Evolutionary conservation across 1,284 basidiomycete species (phyloP).

Genomic region (Tetrapyrgos nigripes): DNA sequence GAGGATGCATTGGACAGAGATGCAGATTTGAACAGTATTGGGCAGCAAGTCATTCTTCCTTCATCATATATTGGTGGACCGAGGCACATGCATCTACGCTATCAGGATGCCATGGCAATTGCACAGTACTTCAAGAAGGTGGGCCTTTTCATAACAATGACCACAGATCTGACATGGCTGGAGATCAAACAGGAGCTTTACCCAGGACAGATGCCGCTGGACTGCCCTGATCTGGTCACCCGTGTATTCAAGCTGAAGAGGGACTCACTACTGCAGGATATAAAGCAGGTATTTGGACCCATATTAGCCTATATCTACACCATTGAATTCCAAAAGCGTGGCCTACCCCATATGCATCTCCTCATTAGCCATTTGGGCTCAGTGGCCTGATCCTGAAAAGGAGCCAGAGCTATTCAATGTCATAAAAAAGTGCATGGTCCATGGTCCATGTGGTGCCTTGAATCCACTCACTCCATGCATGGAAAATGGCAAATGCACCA

Average conservation of each 20-base stretch:
- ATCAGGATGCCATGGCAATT: conserved; percentile 52
- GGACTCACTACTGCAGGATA: conserved; percentile 2
- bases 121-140: conserved; percentile 32
- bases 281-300: conserved; percentile 27
- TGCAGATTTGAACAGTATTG: conserved; percentile 28
- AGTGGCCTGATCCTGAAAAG: conserved; percentile 11
- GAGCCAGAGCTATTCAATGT: conserved; percentile 31
- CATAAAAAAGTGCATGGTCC: conserved; percentile 37
- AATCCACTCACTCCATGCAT: too few relatives aligned
- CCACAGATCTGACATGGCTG: conserved; percentile 50
- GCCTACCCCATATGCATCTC: too few relatives aligned
- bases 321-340: too few relatives aligned
- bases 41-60: conserved; percentile 41
- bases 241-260: conserved; percentile 45
- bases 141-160: conserved; percentile 46
- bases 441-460: conserved; percentile 43
- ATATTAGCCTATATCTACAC: too few relatives aligned
- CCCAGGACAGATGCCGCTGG: conserved; percentile 39
- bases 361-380: too few relatives aligned
- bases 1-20: conserved; percentile 29
- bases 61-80: conserved; percentile 44
- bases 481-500: conserved; percentile 41
- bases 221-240: too few relatives aligned
- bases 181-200: conserved; percentile 43
- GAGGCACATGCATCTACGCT: conserved; percentile 46